Conservation (phyloP, 2,329 filamentous ascomycete genomes). For the Alternaria alternata region DNA sequence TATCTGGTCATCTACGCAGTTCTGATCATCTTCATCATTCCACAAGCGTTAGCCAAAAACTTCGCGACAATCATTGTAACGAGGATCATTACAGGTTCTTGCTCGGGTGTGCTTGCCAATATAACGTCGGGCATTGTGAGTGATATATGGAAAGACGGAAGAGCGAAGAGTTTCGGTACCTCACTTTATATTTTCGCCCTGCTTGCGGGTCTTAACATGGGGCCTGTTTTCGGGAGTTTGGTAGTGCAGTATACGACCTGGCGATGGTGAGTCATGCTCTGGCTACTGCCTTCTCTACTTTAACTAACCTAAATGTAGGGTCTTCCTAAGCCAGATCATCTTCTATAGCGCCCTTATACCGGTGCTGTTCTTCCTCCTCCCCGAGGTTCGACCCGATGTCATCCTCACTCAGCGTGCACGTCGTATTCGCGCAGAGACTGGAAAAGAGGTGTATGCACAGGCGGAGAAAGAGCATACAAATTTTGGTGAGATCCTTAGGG, state of each 20-base stretch:
- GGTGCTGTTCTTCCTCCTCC: slow-evolving; percentile 53
- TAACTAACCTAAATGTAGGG: slow-evolving; percentile 43
- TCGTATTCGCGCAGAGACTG: slow-evolving; percentile 39
- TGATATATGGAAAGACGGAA: slow-evolving; percentile 50
- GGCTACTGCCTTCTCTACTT: slow-evolving; percentile 6
- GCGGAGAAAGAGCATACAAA: slow-evolving; percentile 47
- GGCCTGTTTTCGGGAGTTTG: slow-evolving; percentile 55
- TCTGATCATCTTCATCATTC: slow-evolving; percentile 54
- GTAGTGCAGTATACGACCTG: slow-evolving; percentile 51
- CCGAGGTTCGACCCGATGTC: slow-evolving; percentile 58
- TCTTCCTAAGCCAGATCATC: slow-evolving; percentile 57
- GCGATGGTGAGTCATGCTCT: slow-evolving; percentile 50
- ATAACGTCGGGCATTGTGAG: slow-evolving; percentile 47
- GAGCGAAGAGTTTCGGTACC: slow-evolving; percentile 53
- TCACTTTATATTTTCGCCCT: slow-evolving; percentile 55
- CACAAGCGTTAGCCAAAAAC: slow-evolving; percentile 55
- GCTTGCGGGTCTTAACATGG: slow-evolving; percentile 55
- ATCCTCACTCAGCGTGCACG: slow-evolving; percentile 54
- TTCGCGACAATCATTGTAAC: slow-evolving; percentile 57
- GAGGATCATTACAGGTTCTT: slow-evolving; percentile 56
- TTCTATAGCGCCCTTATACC: slow-evolving; percentile 56
- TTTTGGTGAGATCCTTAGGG: slow-evolving; percentile 44
- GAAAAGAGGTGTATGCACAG: slow-evolving; percentile 38
- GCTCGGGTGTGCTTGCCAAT: slow-evolving; percentile 55
- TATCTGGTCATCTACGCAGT: slow-evolving; percentile 54